Evolutionary conservation across 108 stramenopile genomes (phyloP).

Genomic region (Halocafeteria seosinensis): DNA sequence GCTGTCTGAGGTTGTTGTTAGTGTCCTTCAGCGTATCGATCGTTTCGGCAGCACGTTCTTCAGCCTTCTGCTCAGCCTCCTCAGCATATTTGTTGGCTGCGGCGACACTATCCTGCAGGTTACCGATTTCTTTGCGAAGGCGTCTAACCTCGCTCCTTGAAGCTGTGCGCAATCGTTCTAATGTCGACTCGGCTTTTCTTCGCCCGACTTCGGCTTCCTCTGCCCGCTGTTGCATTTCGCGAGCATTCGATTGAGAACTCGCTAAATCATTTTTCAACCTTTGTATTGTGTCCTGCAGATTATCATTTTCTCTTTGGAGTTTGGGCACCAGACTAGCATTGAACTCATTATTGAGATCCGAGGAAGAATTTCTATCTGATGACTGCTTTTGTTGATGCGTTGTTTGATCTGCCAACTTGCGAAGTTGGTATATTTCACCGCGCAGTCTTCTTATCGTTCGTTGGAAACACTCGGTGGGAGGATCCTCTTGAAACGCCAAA

Average conservation of each 20-base stretch:
- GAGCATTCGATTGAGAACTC: neutral
- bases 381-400: too few species aligned
- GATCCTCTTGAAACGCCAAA: constrained; percentile 17
- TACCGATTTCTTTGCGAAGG: neutral
- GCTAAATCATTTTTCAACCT: too few species aligned
- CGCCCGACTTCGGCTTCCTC: neutral
- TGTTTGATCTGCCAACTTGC: too few species aligned
- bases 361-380: too few species aligned
- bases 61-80: neutral
- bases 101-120: neutral
- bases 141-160: neutral
- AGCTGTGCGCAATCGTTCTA: neutral
- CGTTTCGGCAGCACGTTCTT: neutral
- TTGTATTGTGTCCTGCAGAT: too few species aligned
- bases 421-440: too few species aligned
- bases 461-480: neutral
- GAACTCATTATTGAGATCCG: too few species aligned
- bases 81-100: neutral
- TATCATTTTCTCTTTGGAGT: too few species aligned
- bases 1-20: neutral
- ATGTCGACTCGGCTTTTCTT: neutral
- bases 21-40: neutral
- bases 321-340: too few species aligned
- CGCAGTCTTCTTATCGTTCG: constrained; percentile 5
- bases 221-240: neutral